Evolutionary conservation across 1,284 basidiomycete genomes (phyloP).

Genomic region (Vanrija humicola): DNA sequence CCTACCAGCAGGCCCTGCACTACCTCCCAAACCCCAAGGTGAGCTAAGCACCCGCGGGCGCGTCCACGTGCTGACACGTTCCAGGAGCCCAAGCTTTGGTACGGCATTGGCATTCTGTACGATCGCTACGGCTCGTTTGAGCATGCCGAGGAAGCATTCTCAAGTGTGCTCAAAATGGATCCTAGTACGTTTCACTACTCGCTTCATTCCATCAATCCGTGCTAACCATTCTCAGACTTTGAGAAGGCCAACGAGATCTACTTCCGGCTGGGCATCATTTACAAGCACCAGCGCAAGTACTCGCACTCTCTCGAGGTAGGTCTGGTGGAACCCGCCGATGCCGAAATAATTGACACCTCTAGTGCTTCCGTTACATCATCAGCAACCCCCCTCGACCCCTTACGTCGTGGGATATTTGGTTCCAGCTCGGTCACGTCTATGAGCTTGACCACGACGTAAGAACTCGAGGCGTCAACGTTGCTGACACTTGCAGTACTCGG

Average conservation of each 20-base stretch:
- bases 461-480: not conserved
- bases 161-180: slow-evolving; percentile 94
- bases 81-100: slow-evolving; percentile 98
- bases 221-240: slow-evolving; percentile 60
- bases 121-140: slow-evolving; percentile 97
- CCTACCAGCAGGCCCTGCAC: slow-evolving; percentile 97
- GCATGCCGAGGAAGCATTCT: slow-evolving; percentile 97
- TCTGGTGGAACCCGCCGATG: slow-evolving; percentile 1
- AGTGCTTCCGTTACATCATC: slow-evolving; percentile 93
- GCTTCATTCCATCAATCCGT: slow-evolving; percentile 11
- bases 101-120: slow-evolving; percentile 97
- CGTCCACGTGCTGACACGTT: slow-evolving; percentile 2
- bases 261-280: slow-evolving; percentile 97
- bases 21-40: slow-evolving; percentile 87
- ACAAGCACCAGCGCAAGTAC: slow-evolving; percentile 97
- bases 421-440: slow-evolving; percentile 98
- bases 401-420: slow-evolving; percentile 98
- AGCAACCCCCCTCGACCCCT: slow-evolving; percentile 91
- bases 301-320: slow-evolving; percentile 66
- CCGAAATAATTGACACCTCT: not conserved
- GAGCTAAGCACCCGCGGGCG: slow-evolving; percentile 47
- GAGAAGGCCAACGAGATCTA: slow-evolving; percentile 99
- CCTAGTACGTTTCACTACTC: slow-evolving; percentile 59
- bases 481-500: slow-evolving; percentile 60
- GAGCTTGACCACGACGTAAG: slow-evolving; percentile 55